Evolutionary conservation across 805 yeast species (phyloP).

Genomic region (Scheffersomyces spartinae): DNA sequence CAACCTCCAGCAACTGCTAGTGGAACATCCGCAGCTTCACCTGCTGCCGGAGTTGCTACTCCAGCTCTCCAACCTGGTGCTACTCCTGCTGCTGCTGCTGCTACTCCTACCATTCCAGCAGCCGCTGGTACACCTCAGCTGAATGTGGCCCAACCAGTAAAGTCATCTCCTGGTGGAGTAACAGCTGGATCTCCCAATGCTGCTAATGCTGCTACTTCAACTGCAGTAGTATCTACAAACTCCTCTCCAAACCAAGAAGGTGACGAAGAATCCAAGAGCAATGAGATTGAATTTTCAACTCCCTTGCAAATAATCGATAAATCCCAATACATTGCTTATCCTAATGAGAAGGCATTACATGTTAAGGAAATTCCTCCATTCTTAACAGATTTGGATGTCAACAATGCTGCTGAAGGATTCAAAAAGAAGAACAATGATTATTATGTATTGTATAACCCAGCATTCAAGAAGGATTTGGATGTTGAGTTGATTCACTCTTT

Average conservation of each 20-base stretch:
- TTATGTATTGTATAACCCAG: constrained; percentile 84
- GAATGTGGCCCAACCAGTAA: constrained; percentile 8
- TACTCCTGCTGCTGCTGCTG: constrained; percentile 8
- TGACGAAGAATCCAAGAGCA: constrained; percentile 2
- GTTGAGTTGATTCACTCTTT: constrained; percentile 83
- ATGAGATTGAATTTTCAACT: constrained; percentile 8
- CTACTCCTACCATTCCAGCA: constrained; percentile 4
- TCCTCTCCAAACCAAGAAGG: constrained; percentile 1
- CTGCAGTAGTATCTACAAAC: no score
- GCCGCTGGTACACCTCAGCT: no score
- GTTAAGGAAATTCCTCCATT: constrained; percentile 75
- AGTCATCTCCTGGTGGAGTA: constrained; percentile 11
- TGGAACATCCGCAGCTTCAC: constrained; percentile 4
- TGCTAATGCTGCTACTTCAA: no score
- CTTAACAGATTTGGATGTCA: constrained; percentile 68
- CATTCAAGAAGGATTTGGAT: constrained; percentile 54
- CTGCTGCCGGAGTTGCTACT: constrained; percentile 5
- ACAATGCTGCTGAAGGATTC: constrained; percentile 60
- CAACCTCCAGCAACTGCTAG: constrained; percentile 2
- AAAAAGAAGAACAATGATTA: constrained; percentile 79
- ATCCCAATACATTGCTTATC: constrained; percentile 30
- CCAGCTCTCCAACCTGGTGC: constrained; percentile 7
- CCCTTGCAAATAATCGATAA: constrained; percentile 27
- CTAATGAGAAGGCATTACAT: constrained; percentile 39
- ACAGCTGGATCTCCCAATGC: constrained; percentile 8